Evolutionary conservation across 2,329 filamentous ascomycete species (phyloP), one percentile per base, ranked within the genome.

Genomic region (Fusarium udum): DNA sequence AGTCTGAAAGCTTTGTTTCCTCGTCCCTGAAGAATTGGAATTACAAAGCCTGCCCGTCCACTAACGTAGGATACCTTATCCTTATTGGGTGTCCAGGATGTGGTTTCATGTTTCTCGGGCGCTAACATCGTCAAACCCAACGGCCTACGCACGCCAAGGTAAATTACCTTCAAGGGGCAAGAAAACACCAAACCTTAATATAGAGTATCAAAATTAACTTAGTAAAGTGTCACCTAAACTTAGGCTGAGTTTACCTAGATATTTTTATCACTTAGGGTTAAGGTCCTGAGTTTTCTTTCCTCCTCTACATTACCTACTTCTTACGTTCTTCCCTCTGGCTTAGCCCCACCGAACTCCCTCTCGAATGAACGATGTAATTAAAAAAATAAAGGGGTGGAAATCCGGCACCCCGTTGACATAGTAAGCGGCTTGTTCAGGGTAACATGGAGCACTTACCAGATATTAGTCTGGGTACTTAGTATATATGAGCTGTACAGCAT

Each of bases 81-180:
- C 31, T 48, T 40, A 63, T 72, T 66, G 60, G 62, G 48, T 71
- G 45, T 53, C 66, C 42, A 37, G 42, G 32, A 34, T 56, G 16
- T 72, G 51, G 76, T 78, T 78, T 78, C 76, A 78, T 68, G 75
- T 76, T 78, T 78, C 69, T 73, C 73, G 51, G 67, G 67, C 67
- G 60, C 76, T 78, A 78, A 77, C 68, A 69, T 73, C 62, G 64
- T 73, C 69, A 75, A 65, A 73, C 64, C 62, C 58, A 64, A 74
- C 69, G 73, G 73, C 55, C 61, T 64, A 53, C 73, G 68, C 73
- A 72, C 71, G 49, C 76, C 65, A 73, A 67, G 66, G 58, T 64
- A 65, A 60, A 67, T 67, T 52, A 40, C 58, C 26, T 28, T 28
- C 26, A 28, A 28, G 26, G 26, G 26, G 26, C 26, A 28, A 28